phyloP scores from a whole-genome alignment of 2,329 filamentous ascomycete species.

The Drechslerella coelobrocha region DNA sequence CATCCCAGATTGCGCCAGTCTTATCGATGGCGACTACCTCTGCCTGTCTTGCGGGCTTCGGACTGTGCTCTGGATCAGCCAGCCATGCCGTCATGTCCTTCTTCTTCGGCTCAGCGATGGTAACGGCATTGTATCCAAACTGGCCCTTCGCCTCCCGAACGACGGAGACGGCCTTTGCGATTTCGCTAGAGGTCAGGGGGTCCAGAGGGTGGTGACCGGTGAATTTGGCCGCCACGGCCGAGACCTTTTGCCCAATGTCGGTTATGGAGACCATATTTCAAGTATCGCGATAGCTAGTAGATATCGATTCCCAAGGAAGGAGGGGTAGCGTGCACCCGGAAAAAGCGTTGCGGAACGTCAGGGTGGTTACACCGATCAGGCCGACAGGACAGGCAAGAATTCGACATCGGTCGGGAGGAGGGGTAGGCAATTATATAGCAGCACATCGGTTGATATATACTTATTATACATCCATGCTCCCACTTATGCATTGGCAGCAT shows the following conservation, averaged over 20 bases:
- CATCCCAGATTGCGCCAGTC: conserved; percentile 81
- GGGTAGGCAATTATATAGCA: not conserved
- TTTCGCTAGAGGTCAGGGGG: conserved; percentile 75
- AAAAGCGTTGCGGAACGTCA: not conserved
- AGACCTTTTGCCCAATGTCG: conserved; percentile 33
- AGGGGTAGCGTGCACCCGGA: not conserved
- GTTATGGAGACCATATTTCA: conserved; percentile 20
- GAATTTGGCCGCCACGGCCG: conserved; percentile 7
- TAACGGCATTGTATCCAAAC: conserved; percentile 85
- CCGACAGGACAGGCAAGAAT: not conserved
- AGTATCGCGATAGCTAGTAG: not conserved
- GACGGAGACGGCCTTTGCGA: conserved; percentile 72
- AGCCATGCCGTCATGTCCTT: conserved; percentile 82
- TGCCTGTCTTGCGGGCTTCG: conserved; percentile 73
- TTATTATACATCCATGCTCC: too few relatives aligned
- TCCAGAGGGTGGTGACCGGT: conserved; percentile 73
- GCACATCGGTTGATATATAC: too few relatives aligned
- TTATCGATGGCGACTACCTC: conserved; percentile 83
- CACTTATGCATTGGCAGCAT: too few relatives aligned
- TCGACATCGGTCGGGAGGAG: not conserved
- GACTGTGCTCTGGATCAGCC: conserved; percentile 66
- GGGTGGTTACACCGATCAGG: not conserved
- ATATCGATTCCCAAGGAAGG: too few relatives aligned
- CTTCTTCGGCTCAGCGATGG: conserved; percentile 84
- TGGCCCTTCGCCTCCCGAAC: conserved; percentile 73